A percentile compares a stretch with the other conserved stretches of the same genome.
Evolutionary conservation across 139 green algal genomes (phyloP).

Genomic region (Desmodesmus armatus): DNA sequence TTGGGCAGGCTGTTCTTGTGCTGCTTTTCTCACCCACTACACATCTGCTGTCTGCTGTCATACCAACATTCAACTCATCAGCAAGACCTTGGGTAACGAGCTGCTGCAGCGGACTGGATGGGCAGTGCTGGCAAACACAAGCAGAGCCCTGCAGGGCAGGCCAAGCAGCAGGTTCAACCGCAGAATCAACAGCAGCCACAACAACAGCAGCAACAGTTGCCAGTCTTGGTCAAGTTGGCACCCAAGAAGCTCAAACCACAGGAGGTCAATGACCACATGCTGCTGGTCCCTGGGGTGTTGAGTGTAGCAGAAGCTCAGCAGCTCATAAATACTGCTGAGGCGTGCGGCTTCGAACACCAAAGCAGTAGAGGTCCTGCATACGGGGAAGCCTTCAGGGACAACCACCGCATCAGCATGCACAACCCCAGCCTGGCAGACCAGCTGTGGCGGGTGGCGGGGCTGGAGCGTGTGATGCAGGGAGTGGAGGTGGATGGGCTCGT

Average conservation of each 20-base stretch:
- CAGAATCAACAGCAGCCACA: too few relatives aligned
- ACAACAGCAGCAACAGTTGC: too few relatives aligned
- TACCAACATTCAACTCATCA: too few relatives aligned
- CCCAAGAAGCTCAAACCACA: neutral
- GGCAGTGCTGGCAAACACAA: too few relatives aligned
- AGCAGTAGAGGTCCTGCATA: slow-evolving; percentile 60
- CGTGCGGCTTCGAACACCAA: slow-evolving; percentile 62
- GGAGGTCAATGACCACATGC: neutral
- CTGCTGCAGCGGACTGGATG: too few relatives aligned
- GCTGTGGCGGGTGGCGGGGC: slow-evolving; percentile 54
- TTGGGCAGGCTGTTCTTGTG: too few relatives aligned
- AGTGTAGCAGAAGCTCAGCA: slow-evolving; percentile 35
- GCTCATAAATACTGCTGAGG: slow-evolving; percentile 53
- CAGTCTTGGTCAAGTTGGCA: neutral
- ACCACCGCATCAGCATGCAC: slow-evolving; percentile 61
- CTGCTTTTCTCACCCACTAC: too few relatives aligned
- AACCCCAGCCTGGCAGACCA: slow-evolving; percentile 21
- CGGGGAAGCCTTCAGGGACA: slow-evolving; percentile 72
- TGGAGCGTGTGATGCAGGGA: slow-evolving; percentile 38
- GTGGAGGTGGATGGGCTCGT: slow-evolving; percentile 42
- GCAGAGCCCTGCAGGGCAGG: too few relatives aligned
- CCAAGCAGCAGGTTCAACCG: too few relatives aligned
- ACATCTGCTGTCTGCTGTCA: neutral
- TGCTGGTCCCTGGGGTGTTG: slow-evolving; percentile 53
- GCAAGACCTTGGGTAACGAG: too few relatives aligned